phyloP scores from a whole-genome alignment of 768 basidiomycete genomes.

The Arthromyces matolae region DNA sequence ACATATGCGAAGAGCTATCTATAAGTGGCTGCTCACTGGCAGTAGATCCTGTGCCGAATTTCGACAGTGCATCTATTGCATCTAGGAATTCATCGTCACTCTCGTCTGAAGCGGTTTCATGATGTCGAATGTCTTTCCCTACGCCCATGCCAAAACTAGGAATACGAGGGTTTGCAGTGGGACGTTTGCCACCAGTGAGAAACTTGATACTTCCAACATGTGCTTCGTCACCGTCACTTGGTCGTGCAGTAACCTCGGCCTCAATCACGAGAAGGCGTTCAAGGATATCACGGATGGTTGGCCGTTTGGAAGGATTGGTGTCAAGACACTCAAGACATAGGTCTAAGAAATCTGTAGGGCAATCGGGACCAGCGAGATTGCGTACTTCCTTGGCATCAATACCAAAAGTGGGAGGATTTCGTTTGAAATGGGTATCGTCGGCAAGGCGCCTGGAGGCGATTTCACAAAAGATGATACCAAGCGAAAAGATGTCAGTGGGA shows the following conservation, averaged over 20 bases:
- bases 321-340: slow-evolving; percentile 78
- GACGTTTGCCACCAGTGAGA: slow-evolving; percentile 64
- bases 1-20: slow-evolving; percentile 34
- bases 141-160: slow-evolving; percentile 82
- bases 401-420: slow-evolving; percentile 73
- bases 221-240: slow-evolving; percentile 60
- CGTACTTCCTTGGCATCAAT: slow-evolving; percentile 75
- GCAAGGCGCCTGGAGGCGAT: slow-evolving; percentile 83
- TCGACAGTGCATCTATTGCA: slow-evolving; percentile 51
- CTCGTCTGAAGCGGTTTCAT: slow-evolving; percentile 42
- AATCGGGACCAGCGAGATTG: slow-evolving; percentile 62
- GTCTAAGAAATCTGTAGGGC: slow-evolving; percentile 72
- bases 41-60: slow-evolving; percentile 45
- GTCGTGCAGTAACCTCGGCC: slow-evolving; percentile 69
- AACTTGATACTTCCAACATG: slow-evolving; percentile 87
- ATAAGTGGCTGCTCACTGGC: slow-evolving; percentile 53
- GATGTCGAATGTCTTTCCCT: slow-evolving; percentile 52
- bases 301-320: slow-evolving; percentile 62
- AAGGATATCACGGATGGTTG: slow-evolving; percentile 77
- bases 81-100: slow-evolving; percentile 70
- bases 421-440: slow-evolving; percentile 74
- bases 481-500: slow-evolving; percentile 91
- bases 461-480: slow-evolving; percentile 92
- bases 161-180: slow-evolving; percentile 63
- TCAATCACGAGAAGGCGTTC: slow-evolving; percentile 78